A percentile compares a stretch with the other conserved stretches of the same genome.
phyloP scores from a whole-genome alignment of 2,329 filamentous ascomycete genomes.

The Diaporthe capsici region DNA sequence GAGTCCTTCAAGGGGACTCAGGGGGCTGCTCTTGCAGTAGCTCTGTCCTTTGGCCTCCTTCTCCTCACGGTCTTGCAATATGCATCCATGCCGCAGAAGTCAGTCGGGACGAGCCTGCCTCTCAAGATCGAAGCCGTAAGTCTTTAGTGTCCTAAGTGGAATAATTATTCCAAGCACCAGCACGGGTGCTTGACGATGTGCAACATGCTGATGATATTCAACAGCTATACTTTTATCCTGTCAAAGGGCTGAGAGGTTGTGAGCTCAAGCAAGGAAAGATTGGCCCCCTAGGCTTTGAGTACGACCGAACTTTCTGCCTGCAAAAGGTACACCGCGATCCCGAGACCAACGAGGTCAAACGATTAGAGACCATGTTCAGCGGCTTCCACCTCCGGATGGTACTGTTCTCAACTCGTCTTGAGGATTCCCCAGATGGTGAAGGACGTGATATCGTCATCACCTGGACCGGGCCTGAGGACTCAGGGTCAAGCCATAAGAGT shows the following conservation, averaged over 20 bases:
- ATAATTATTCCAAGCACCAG: neutral
- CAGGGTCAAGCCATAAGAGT: neutral
- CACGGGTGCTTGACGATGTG: neutral
- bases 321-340: conserved; percentile 24
- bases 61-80: conserved; percentile 10
- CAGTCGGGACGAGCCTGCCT: conserved; percentile 21
- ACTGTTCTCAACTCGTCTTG: conserved; percentile 11
- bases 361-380: conserved; percentile 6
- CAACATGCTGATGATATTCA: neutral
- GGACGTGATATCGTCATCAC: conserved; percentile 1
- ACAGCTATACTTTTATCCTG: conserved; percentile 25
- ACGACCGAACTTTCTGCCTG: conserved; percentile 26
- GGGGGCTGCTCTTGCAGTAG: conserved; percentile 5
- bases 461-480: conserved; percentile 11
- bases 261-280: conserved; percentile 17
- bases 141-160: neutral
- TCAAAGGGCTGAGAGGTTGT: conserved; percentile 20
- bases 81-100: neutral
- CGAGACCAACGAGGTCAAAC: neutral
- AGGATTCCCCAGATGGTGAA: conserved; percentile 6
- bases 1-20: neutral
- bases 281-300: conserved; percentile 17
- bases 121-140: conserved; percentile 26
- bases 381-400: conserved; percentile 27
- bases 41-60: conserved; percentile 5